Conservation (phyloP, 768 basidiomycete genomes). For the Phanerodontia chrysosporium region DNA sequence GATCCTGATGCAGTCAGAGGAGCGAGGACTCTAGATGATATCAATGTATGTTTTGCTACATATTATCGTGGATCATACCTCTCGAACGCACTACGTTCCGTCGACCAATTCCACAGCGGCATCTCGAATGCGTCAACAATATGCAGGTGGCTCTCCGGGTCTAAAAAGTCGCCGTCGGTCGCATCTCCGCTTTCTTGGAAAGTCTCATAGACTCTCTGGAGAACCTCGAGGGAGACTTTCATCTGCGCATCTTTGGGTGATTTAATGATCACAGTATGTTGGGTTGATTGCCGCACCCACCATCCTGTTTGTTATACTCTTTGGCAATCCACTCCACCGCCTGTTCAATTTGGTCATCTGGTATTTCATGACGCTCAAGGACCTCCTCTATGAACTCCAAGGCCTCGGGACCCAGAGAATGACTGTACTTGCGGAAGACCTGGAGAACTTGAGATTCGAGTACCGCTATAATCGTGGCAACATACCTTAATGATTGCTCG, state of each 20-base stretch:
- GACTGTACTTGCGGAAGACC: constrained; percentile 87
- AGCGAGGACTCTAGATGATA: constrained; percentile 45
- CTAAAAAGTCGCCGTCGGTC: constrained; percentile 59
- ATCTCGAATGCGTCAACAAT: constrained; percentile 92
- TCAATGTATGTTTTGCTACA: constrained; percentile 1
- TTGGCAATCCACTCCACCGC: constrained; percentile 79
- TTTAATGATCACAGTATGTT: too few species aligned
- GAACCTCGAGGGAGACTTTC: constrained; percentile 70
- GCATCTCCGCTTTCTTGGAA: constrained; percentile 56
- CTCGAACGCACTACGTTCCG: constrained; percentile 82
- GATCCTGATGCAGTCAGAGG: constrained; percentile 75
- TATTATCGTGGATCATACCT: constrained; percentile 42
- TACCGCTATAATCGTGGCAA: background rate
- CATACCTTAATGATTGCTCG: constrained; percentile 42
- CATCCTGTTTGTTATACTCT: constrained; percentile 89
- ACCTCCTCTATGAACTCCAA: constrained; percentile 69
- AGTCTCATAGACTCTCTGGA: constrained; percentile 69
- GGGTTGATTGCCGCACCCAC: too few species aligned
- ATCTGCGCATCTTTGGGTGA: constrained; percentile 76
- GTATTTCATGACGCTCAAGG: constrained; percentile 65
- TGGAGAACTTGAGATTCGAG: constrained; percentile 24
- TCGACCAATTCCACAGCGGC: constrained; percentile 91
- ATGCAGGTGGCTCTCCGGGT: constrained; percentile 77
- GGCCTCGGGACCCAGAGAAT: constrained; percentile 79
- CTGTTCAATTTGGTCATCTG: constrained; percentile 62